Percentiles rank a stretch among this genome's conserved stretches.
Evolutionary conservation across 768 basidiomycete species (phyloP).

Genomic region (Pleurotus sapidus): DNA sequence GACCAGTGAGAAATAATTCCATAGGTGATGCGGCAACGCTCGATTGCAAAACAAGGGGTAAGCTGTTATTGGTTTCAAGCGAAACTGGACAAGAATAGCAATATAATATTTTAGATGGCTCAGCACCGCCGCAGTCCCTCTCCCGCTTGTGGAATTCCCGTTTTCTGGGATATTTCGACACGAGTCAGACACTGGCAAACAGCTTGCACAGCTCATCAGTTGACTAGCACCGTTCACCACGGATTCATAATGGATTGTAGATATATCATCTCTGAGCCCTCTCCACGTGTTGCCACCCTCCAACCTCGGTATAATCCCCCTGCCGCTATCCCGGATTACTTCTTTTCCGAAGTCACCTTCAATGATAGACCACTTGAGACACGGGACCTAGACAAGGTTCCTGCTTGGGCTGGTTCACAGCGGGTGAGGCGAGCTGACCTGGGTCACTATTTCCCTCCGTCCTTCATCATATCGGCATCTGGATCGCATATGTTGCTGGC

Average conservation of each 20-base stretch:
- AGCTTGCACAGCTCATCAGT: slow-evolving; percentile 7
- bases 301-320: background rate
- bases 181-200: slow-evolving; percentile 1
- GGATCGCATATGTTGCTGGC: too few species aligned
- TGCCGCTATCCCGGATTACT: slow-evolving; percentile 4
- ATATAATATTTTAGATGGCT: background rate
- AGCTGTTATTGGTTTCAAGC: slow-evolving; percentile 8
- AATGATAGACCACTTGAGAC: background rate
- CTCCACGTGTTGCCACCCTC: background rate
- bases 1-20: background rate
- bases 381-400: background rate
- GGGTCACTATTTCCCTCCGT: too few species aligned
- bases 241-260: background rate
- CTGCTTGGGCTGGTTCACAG: background rate
- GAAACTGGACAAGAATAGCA: slow-evolving; percentile 1
- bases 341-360: background rate
- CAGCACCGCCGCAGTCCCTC: background rate
- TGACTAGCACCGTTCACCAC: slow-evolving; percentile 1
- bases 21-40: slow-evolving; percentile 5
- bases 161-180: background rate
- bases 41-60: slow-evolving; percentile 2
- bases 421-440: background rate
- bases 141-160: background rate
- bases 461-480: too few species aligned
- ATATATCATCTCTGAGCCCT: background rate